These are phyloP conservation scores for Fusarium scirpi DNA, from an alignment of 2,329 filamentous ascomycete genomes.

Conservation along the genomic window DNA sequence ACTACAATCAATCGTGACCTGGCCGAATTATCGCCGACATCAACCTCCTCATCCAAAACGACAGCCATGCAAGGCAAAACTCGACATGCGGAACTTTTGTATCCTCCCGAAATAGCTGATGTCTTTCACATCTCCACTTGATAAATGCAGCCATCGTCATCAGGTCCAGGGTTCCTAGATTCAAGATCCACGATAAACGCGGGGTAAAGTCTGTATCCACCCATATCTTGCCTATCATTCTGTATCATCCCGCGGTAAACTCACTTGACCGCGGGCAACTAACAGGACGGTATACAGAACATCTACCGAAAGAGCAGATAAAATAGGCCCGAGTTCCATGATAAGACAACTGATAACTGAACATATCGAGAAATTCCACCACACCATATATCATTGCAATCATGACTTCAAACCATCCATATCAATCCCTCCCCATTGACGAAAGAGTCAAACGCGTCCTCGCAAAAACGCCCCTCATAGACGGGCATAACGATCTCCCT, in stretches of 20 bases:
- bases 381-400: no score
- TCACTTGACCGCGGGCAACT: neutral
- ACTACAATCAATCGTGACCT: neutral
- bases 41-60: neutral
- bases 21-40: neutral
- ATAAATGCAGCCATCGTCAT: neutral
- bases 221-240: neutral
- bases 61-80: neutral
- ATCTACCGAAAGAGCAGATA: neutral
- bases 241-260: neutral
- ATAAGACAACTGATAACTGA: neutral
- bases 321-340: neutral
- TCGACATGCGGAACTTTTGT: neutral
- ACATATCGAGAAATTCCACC: no score
- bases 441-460: slow-evolving; percentile 13
- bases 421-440: neutral
- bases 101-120: neutral
- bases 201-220: neutral
- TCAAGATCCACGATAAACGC: slow-evolving; percentile 4
- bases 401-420: neutral
- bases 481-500: slow-evolving; percentile 3
- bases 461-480: neutral
- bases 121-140: neutral
- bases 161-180: neutral
- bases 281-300: neutral